phyloP scores from a whole-genome alignment of 441 rosid species.

The Erysimum pusillum region DNA sequence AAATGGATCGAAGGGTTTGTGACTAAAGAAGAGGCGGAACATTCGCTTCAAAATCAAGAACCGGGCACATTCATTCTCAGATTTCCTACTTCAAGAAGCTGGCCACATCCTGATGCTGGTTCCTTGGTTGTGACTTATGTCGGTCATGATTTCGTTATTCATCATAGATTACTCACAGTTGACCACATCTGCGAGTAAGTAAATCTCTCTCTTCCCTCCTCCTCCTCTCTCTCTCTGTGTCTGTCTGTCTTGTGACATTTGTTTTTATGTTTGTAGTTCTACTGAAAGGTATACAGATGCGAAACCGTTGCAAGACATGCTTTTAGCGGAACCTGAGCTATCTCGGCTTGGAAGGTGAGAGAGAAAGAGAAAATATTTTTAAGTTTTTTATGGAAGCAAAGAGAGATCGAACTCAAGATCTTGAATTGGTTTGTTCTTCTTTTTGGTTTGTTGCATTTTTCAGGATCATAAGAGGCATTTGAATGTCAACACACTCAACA shows the following conservation, averaged over 20 bases:
- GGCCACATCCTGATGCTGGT: slow-evolving; percentile 99
- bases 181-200: slow-evolving; percentile 55
- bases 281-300: slow-evolving; percentile 57
- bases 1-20: slow-evolving; percentile 93
- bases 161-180: slow-evolving; percentile 66
- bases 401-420: neutral
- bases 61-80: slow-evolving; percentile 87
- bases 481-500: slow-evolving; percentile 30
- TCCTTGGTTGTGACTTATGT: slow-evolving; percentile 79
- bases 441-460: slow-evolving; percentile 33
- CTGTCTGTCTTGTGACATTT: slow-evolving; percentile 13
- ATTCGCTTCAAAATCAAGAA: slow-evolving; percentile 80
- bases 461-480: slow-evolving; percentile 47
- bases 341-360: slow-evolving; percentile 55
- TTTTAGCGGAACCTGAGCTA: slow-evolving; percentile 85
- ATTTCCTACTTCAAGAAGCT: slow-evolving; percentile 89
- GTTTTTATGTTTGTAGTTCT: slow-evolving; percentile 40
- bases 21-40: slow-evolving; percentile 91
- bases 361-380: neutral
- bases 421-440: neutral
- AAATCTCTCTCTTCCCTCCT: neutral
- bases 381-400: slow-evolving; percentile 10
- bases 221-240: neutral
- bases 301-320: slow-evolving; percentile 74
- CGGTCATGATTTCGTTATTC: slow-evolving; percentile 64